Evolutionary conservation across 1,284 basidiomycete species (phyloP).

Genomic region (Puccinia horiana): DNA sequence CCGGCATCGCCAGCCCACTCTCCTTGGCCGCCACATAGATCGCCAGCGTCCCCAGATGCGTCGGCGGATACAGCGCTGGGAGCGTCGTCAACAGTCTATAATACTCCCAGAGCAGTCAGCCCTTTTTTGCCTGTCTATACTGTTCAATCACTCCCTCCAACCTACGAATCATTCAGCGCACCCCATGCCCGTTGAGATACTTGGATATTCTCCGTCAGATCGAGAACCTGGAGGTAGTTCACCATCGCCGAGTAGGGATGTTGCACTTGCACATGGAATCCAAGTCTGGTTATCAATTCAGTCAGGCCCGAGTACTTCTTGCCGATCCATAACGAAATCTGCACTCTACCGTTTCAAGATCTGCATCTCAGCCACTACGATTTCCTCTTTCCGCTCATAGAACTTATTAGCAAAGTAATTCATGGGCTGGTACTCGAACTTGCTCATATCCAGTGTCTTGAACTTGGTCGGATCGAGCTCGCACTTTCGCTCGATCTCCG

Average conservation of each 20-base stretch:
- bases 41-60: conserved; percentile 53
- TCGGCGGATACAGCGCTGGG: conserved; percentile 55
- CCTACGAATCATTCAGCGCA: conserved; percentile 60
- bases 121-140: background rate
- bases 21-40: conserved; percentile 55
- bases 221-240: conserved; percentile 89
- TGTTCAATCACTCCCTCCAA: background rate
- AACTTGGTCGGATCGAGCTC: conserved; percentile 52
- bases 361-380: conserved; percentile 96
- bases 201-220: conserved; percentile 62
- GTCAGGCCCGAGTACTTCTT: conserved; percentile 69
- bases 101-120: background rate
- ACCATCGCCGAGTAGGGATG: conserved; percentile 91
- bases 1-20: conserved; percentile 33
- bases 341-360: conserved; percentile 73
- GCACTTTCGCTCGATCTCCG: conserved; percentile 26
- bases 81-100: conserved; percentile 55
- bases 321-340: background rate
- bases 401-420: conserved; percentile 79
- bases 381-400: conserved; percentile 81
- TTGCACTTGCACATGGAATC: conserved; percentile 65
- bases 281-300: conserved; percentile 52
- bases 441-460: conserved; percentile 54
- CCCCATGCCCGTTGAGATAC: conserved; percentile 58
- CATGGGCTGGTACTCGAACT: conserved; percentile 77